Percentiles rank a stretch among this genome's conserved stretches.
These are phyloP conservation scores for Mitragyna speciosa DNA, from an alignment of 257 asterid genomes.

Conservation along the genomic window DNA sequence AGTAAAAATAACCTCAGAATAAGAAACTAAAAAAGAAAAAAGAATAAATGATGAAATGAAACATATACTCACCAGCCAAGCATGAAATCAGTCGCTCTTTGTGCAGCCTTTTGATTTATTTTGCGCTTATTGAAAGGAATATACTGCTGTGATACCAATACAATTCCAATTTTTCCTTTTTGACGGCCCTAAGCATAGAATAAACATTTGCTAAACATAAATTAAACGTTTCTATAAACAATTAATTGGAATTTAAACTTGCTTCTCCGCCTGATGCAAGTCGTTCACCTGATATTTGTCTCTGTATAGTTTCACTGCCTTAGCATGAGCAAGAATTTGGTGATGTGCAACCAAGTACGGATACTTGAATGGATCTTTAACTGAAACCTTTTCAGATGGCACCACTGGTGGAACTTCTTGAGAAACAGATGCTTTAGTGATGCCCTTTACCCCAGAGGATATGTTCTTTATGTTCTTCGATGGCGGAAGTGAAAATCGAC, in stretches of 20 bases:
- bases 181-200: neutral
- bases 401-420: neutral
- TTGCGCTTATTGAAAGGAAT: neutral
- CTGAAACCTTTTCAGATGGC: neutral
- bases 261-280: too few species aligned
- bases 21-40: too few species aligned
- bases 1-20: neutral
- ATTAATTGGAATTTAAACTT: too few species aligned
- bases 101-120: neutral
- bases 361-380: neutral
- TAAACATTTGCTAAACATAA: neutral
- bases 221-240: too few species aligned
- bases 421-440: too few species aligned
- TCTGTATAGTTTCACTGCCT: neutral
- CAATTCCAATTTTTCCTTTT: constrained; percentile 15
- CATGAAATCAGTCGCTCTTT: constrained; percentile 7
- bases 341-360: constrained; percentile 9
- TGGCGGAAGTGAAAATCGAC: neutral
- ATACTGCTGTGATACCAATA: neutral
- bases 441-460: too few species aligned
- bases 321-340: constrained; percentile 18
- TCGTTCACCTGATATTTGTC: constrained; percentile 3
- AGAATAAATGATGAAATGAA: neutral
- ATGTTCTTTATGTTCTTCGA: neutral
- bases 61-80: constrained; percentile 13